Percentiles rank a stretch among this genome's conserved stretches.
These are phyloP conservation scores for Macrophomina tecta DNA, from an alignment of 2,329 filamentous ascomycete species.

Conservation along the genomic window DNA sequence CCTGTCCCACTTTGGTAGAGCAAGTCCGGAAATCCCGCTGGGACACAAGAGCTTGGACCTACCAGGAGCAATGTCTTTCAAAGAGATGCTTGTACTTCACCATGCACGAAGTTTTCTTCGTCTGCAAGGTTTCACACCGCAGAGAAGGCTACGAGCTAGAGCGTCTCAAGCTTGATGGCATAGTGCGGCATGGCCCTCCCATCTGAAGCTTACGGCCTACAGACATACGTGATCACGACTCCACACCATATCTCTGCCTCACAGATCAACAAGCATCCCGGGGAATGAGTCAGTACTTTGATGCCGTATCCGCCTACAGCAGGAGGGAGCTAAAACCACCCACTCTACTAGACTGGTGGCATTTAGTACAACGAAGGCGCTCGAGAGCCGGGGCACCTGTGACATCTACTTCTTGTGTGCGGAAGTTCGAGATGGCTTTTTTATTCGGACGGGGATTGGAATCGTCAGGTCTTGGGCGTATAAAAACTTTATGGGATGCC, in stretches of 20 bases:
- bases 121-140: not conserved
- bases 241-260: not conserved
- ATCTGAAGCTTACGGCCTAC: not conserved
- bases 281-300: too few species aligned
- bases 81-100: constrained; percentile 17
- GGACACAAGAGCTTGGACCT: constrained; percentile 26
- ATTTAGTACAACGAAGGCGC: too few species aligned
- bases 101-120: not conserved
- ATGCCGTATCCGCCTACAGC: not conserved
- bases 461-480: too few species aligned
- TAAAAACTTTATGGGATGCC: too few species aligned
- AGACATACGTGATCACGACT: too few species aligned
- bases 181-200: not conserved
- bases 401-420: too few species aligned
- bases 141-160: not conserved
- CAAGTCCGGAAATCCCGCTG: not conserved
- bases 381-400: too few species aligned
- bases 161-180: not conserved
- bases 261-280: too few species aligned
- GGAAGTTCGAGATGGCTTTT: not conserved
- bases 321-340: not conserved
- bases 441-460: not conserved
- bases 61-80: constrained; percentile 21
- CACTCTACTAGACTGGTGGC: too few species aligned
- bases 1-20: not conserved